Evolutionary conservation across 2,329 filamentous ascomycete genomes (phyloP).

Genomic region (Monilinia laxa): DNA sequence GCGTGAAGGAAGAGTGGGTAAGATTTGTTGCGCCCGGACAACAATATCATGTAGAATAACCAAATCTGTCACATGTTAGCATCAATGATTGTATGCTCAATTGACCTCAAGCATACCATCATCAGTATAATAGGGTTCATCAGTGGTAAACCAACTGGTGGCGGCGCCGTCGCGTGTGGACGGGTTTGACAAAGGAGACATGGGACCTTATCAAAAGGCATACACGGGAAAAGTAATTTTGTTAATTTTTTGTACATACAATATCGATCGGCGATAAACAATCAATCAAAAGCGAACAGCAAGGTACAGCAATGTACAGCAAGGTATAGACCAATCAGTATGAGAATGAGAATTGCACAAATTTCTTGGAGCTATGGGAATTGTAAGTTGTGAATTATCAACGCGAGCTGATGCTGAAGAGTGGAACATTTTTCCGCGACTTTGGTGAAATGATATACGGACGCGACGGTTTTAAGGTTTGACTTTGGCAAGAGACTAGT

Average conservation of each 20-base stretch:
- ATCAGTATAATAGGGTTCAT: slow-evolving; percentile 57
- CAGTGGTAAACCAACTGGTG: slow-evolving; percentile 22
- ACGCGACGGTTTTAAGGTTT: slow-evolving; percentile 13
- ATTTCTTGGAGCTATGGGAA: slow-evolving; percentile 11
- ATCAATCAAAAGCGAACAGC: slow-evolving; percentile 14
- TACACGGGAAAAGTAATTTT: slow-evolving; percentile 23
- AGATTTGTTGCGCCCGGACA: slow-evolving; percentile 64
- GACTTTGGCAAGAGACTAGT: not conserved
- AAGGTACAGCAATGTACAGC: slow-evolving; percentile 13
- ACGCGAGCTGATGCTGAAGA: slow-evolving; percentile 13
- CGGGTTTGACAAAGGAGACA: slow-evolving; percentile 45
- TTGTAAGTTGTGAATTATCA: slow-evolving; percentile 3
- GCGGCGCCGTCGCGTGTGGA: slow-evolving; percentile 28
- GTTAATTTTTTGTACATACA: slow-evolving; percentile 30
- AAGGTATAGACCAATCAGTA: slow-evolving; percentile 16
- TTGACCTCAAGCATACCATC: slow-evolving; percentile 48
- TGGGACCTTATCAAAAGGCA: slow-evolving; percentile 40
- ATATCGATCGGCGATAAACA: slow-evolving; percentile 39
- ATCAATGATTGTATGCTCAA: slow-evolving; percentile 17
- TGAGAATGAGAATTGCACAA: slow-evolving; percentile 12
- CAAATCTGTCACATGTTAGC: slow-evolving; percentile 59
- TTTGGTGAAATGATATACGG: not conserved
- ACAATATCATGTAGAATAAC: slow-evolving; percentile 76
- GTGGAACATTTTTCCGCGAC: slow-evolving; percentile 17
- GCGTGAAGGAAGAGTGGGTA: slow-evolving; percentile 55